phyloP scores from a whole-genome alignment of 306 rosid species.

The Medicago arabica region DNA sequence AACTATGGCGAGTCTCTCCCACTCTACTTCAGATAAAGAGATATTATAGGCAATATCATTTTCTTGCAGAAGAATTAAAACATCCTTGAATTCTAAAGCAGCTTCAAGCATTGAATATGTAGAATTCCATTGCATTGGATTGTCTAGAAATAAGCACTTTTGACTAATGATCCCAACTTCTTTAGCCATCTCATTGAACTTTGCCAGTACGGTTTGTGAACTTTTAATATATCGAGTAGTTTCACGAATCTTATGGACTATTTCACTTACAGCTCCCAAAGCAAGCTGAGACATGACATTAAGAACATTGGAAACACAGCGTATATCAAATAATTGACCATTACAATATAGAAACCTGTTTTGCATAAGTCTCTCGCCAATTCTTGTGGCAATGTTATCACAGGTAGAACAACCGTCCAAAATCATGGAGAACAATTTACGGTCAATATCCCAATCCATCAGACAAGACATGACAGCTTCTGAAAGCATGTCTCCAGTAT shows the following conservation, averaged over 20 bases:
- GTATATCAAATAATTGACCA: constrained; percentile 89
- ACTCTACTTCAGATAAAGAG: constrained; percentile 70
- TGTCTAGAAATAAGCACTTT: constrained; percentile 67
- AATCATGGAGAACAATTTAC: constrained; percentile 86
- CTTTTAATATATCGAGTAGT: constrained; percentile 71
- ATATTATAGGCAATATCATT: constrained; percentile 59
- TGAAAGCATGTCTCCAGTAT: constrained; percentile 79
- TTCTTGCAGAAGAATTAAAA: constrained; percentile 72
- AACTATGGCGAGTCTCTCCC: constrained; percentile 69
- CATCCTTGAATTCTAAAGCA: constrained; percentile 82
- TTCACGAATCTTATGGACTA: constrained; percentile 66
- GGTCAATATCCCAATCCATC: constrained; percentile 99
- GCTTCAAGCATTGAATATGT: constrained; percentile 82
- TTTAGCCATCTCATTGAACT: constrained; percentile 72
- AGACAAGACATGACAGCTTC: constrained; percentile 78
- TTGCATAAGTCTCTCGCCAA: constrained; percentile 81
- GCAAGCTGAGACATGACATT: constrained; percentile 58
- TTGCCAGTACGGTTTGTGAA: constrained; percentile 66
- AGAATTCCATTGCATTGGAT: constrained; percentile 74
- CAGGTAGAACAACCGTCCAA: constrained; percentile 73
- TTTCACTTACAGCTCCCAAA: constrained; percentile 61
- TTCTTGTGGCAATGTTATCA: constrained; percentile 65
- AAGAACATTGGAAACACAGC: constrained; percentile 67
- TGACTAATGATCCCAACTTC: constrained; percentile 71
- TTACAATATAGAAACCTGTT: constrained; percentile 85